Percentiles rank a stretch among this genome's conserved stretches.
Evolutionary conservation across 352 stramenopile species (phyloP).

Genomic region (Pelagophyceae sp.): DNA sequence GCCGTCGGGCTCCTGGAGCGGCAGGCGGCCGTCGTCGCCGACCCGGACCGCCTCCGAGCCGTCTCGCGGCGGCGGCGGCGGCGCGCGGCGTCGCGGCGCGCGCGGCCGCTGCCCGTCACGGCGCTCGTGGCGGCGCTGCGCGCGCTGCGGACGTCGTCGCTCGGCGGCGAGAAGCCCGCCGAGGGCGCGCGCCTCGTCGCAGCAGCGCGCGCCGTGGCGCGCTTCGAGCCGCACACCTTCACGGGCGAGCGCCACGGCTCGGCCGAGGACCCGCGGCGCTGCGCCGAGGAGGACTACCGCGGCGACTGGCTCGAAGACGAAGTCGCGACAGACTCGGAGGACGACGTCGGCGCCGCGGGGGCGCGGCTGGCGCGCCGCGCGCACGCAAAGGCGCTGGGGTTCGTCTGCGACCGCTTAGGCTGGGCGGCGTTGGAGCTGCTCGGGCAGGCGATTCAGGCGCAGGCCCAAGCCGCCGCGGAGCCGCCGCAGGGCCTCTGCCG

Average conservation of each 20-base stretch:
- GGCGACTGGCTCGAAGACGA: background rate
- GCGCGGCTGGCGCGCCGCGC: background rate
- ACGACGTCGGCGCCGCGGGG: background rate
- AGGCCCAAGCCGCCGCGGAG: background rate
- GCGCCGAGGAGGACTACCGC: too few relatives aligned
- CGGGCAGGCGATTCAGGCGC: background rate
- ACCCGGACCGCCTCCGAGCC: too few relatives aligned
- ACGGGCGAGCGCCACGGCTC: background rate
- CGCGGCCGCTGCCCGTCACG: background rate
- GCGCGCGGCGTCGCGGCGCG: conserved; percentile 12
- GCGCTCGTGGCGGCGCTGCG: background rate
- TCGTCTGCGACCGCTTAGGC: background rate
- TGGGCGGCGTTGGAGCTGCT: conserved; percentile 19
- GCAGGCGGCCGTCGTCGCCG: background rate
- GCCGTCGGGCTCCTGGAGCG: background rate
- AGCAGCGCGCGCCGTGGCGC: background rate
- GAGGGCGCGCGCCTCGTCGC: background rate
- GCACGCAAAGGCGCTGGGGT: conserved; percentile 2
- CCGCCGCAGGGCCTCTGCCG: background rate
- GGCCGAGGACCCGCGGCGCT: too few relatives aligned
- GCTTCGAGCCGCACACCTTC: background rate
- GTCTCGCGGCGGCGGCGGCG: background rate
- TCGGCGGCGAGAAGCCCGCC: background rate
- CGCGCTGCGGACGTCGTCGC: background rate
- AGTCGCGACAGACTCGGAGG: background rate